Base-by-base conservation (phyloP, 1,284 basidiomycete species). In the Leccinum griseonigrum region DNA sequence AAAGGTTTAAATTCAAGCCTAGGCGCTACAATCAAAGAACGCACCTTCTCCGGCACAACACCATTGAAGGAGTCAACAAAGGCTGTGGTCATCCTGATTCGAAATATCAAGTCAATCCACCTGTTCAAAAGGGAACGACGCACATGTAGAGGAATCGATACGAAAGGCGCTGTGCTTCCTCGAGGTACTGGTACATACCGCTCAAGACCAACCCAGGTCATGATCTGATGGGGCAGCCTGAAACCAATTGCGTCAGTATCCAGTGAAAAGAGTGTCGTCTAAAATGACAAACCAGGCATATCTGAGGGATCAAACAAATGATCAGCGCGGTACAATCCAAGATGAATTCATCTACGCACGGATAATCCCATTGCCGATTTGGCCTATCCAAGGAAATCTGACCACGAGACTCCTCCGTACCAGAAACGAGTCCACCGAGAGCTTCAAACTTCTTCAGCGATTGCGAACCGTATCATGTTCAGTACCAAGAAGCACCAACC, bases 321-420 rank as follows among this genome's bases (percentile, higher is more conserved):
- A 58, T 67, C 58, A 73, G 63, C 60, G 58, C 36, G 28, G 61
- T 50, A 59, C 29, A 52, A 67, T 51, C 62, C 61, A 56, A 62
- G 59, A 53, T 54, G 60, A 64, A 48, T 11, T 22, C 60, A 56
- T 60, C 56, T 36, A 84, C 88, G 67, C 77, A 93, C 83, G 91
- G 91, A 72, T 90, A 93, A 73, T 93, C 97, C 97, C 97, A 98
- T 75, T 98, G 97, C 68, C 97, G 92, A 78, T 98, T 98, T n/a
- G 97, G 97, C 54, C 97, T 83, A 72, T 97, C 94, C 58, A 98
- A 82, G 14, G 95, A 95, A 66, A 99, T 95, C 75, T 92, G 92
- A 54, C 97, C 97, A 63, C 97, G 85, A 54, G 95, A 98, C 76
- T 96, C 94, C 71, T 98, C 97, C 1, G 97, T 98, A 59, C 97